Conservation (phyloP, 2,329 filamentous ascomycete genomes). For the Aotearoamyces nothofagi region DNA sequence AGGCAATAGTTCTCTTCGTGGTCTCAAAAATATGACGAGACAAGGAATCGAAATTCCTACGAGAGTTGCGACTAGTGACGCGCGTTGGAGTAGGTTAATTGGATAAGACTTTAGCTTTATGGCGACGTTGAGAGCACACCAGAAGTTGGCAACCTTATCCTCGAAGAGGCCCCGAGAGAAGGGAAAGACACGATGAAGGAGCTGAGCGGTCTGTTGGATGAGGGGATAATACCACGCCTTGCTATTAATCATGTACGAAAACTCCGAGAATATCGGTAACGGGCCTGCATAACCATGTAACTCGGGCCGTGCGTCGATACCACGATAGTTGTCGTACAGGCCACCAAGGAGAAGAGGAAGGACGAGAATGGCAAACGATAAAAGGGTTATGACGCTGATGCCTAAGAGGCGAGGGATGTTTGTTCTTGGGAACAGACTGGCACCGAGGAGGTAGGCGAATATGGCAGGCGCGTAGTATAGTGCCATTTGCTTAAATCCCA, state of each 20-base stretch:
- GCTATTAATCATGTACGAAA: slow-evolving; percentile 43
- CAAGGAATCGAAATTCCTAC: slow-evolving; percentile 67
- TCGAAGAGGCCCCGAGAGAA: slow-evolving; percentile 94
- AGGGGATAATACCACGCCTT: slow-evolving; percentile 59
- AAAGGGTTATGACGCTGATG: slow-evolving; percentile 58
- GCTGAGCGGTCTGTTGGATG: slow-evolving; percentile 65
- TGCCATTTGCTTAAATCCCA: slow-evolving; percentile 99
- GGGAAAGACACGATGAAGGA: slow-evolving; percentile 85
- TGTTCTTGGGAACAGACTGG: slow-evolving; percentile 63
- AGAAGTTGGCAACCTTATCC: slow-evolving; percentile 97
- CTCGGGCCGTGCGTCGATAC: slow-evolving; percentile 40
- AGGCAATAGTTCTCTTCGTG: slow-evolving; percentile 62
- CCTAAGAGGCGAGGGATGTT: slow-evolving; percentile 53
- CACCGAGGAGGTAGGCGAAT: slow-evolving; percentile 80
- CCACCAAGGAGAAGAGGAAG: slow-evolving; percentile 61
- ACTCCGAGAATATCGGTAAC: slow-evolving; percentile 43
- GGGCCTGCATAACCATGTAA: slow-evolving; percentile 43
- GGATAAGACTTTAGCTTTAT: slow-evolving; percentile 74
- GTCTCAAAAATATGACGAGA: slow-evolving; percentile 62
- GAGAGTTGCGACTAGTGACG: slow-evolving; percentile 61
- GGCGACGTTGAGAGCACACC: slow-evolving; percentile 83
- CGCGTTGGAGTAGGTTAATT: slow-evolving; percentile 54
- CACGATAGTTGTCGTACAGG: slow-evolving; percentile 49
- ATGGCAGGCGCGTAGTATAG: slow-evolving; percentile 90
- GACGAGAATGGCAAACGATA: slow-evolving; percentile 61